Evolutionary conservation across 306 rosid genomes (phyloP).

Genomic region (Vigna reflexopilosa): DNA sequence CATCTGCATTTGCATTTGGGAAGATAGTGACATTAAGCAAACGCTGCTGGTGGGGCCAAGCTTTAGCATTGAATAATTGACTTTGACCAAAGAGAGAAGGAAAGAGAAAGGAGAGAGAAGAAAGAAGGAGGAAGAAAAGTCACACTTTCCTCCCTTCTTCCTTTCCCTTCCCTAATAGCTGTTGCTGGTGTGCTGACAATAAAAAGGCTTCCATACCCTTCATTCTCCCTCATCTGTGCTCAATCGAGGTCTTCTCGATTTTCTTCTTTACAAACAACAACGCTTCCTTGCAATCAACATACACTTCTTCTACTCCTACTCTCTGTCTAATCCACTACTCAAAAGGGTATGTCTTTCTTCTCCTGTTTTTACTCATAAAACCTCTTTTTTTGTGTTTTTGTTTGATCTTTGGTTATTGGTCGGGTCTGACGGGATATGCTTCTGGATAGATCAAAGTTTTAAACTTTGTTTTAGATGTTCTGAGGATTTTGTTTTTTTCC

Average conservation of each 20-base stretch:
- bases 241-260: slow-evolving; percentile 58
- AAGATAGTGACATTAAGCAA: slow-evolving; percentile 42
- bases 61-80: slow-evolving; percentile 73
- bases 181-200: slow-evolving; percentile 39
- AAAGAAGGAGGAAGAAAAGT: slow-evolving; percentile 78
- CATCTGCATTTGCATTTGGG: slow-evolving; percentile 46
- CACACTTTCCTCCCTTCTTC: slow-evolving; percentile 85
- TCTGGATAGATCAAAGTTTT: slow-evolving; percentile 47
- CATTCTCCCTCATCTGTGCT: slow-evolving; percentile 47
- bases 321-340: slow-evolving; percentile 6
- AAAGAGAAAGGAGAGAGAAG: slow-evolving; percentile 5
- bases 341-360: slow-evolving; percentile 54
- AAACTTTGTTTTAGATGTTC: slow-evolving; percentile 36
- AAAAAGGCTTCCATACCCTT: slow-evolving; percentile 41
- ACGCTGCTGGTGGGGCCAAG: slow-evolving; percentile 51
- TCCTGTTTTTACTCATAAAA: slow-evolving; percentile 8
- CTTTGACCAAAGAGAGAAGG: slow-evolving; percentile 76
- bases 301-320: slow-evolving; percentile 4
- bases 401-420: slow-evolving; percentile 27
- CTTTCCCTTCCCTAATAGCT: slow-evolving; percentile 42
- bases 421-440: slow-evolving; percentile 31
- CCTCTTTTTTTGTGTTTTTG: neutral
- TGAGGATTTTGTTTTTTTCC: slow-evolving; percentile 15
- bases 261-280: neutral
- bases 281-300: neutral